phyloP scores from a whole-genome alignment of 768 basidiomycete genomes.

The Leccinum longicurvipes region DNA sequence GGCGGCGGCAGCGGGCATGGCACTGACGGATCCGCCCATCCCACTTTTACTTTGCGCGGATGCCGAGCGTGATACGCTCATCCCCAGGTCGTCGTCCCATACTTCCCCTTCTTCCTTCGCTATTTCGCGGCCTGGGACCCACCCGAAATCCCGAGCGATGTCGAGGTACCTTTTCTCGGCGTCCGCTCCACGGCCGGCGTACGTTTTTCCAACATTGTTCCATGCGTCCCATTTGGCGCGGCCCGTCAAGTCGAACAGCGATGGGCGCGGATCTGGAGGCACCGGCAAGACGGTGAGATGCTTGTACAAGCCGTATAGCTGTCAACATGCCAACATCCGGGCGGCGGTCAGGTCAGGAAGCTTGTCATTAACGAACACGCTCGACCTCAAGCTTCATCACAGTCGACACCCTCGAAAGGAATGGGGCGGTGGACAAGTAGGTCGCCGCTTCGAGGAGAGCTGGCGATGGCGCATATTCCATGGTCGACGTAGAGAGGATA shows the following conservation, averaged over 20 bases:
- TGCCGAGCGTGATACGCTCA: conserved; percentile 22
- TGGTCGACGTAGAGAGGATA: conserved; percentile 3
- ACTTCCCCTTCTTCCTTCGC: conserved; percentile 33
- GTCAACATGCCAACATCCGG: conserved; percentile 27
- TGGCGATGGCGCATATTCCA: conserved; percentile 35
- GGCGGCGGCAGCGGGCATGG: conserved; percentile 42
- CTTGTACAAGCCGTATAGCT: conserved; percentile 89
- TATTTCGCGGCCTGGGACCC: conserved; percentile 41
- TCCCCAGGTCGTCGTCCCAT: conserved; percentile 40
- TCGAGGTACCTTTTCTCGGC: conserved; percentile 67
- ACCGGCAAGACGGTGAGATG: conserved; percentile 55
- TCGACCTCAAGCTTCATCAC: conserved; percentile 73
- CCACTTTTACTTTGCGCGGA: conserved; percentile 29
- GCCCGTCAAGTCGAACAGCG: conserved; percentile 74
- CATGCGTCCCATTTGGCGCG: conserved; percentile 90
- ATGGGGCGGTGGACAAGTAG: conserved; percentile 57
- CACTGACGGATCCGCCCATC: conserved; percentile 64
- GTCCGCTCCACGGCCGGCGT: conserved; percentile 38
- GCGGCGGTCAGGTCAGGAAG: conserved; percentile 16
- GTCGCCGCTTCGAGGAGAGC: conserved; percentile 58
- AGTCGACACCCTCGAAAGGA: conserved; percentile 54
- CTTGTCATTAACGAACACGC: conserved; percentile 11
- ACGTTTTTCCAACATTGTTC: conserved; percentile 49
- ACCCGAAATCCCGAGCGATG: conserved; percentile 67
- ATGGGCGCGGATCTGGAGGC: conserved; percentile 62